Base-by-base conservation (phyloP, 805 yeast species). In the Candida tammaniensis region DNA sequence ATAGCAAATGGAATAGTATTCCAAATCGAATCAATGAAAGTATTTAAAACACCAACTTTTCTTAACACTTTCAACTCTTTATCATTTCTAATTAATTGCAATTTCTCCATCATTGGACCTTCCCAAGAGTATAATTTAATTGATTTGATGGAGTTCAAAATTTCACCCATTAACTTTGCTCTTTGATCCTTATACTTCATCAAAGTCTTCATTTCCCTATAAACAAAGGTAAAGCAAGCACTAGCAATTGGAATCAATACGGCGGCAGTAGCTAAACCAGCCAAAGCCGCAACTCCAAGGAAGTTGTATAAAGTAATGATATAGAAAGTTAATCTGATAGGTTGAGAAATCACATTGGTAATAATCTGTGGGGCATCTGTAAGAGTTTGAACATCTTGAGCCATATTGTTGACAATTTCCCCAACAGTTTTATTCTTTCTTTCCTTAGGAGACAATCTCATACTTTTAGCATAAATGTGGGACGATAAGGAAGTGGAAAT, bases 61-160 rank as follows among this genome's bases (percentile, higher is more conserved):
- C 47, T 52, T 26, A 46, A 41, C n/a, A 48, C 49, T 16, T 38
- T 35, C 35, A 65, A 51, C 39, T 65, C 70, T 40, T 59, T 55
- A 13, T 51, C 52, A 42, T 63, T 59, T 53, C 71, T 55, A 22
- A 65, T 46, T 3, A 47, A 52, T 32, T 45, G 47, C 24, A 65
- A 51, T 30, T 55, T 53, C 20, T 49, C 43, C 38, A 64, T 44
- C 65, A 64, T 62, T 15, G 70, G 70, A 20, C 42, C 42, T 39
- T 65, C 71, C 71, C 71, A 65, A 2, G 70, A 57, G 40, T 64
- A 65, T 24, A 65, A 54, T 41, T 65, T 65, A 46, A 65, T 52
- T 30, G 62, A 57, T 39, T 64, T 65, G 21, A 63, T 57, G 7
- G 68, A 53, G 35, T 49, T 52, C 35, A 65, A 54, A 30, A 65